Evolutionary conservation across 2,329 filamentous ascomycete genomes (phyloP).

Genomic region (Scedosporium boydii): DNA sequence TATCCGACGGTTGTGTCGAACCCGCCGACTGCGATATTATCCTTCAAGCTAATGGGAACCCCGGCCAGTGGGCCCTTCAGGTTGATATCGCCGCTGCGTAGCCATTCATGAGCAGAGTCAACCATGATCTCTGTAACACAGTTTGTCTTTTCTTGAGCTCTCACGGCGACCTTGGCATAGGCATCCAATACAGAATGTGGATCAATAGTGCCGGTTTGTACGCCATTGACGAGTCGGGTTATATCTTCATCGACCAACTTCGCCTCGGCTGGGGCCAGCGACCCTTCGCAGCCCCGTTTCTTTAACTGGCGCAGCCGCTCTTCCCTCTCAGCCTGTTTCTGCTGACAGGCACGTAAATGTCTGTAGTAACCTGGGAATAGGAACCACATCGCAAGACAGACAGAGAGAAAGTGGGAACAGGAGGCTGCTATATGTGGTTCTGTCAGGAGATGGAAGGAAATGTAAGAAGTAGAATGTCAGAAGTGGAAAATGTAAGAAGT

Average conservation of each 20-base stretch:
- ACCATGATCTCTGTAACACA: conserved; percentile 84
- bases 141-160: conserved; percentile 79
- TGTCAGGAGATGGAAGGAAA: too few relatives aligned
- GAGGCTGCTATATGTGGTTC: too few relatives aligned
- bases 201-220: conserved; percentile 57
- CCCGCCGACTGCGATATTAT: conserved; percentile 67
- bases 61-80: conserved; percentile 75
- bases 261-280: conserved; percentile 56
- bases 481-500: too few relatives aligned
- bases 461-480: too few relatives aligned
- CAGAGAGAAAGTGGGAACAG: too few relatives aligned
- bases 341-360: conserved; percentile 13
- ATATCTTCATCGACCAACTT: conserved; percentile 65
- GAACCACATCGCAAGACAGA: not conserved
- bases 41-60: conserved; percentile 80
- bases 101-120: conserved; percentile 66
- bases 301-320: conserved; percentile 56
- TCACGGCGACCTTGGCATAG: conserved; percentile 78
- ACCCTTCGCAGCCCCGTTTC: conserved; percentile 48
- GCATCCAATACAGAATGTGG: conserved; percentile 69
- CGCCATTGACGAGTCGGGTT: conserved; percentile 64
- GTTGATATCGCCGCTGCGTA: conserved; percentile 49
- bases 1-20: conserved; percentile 80
- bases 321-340: conserved; percentile 70
- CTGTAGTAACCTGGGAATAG: conserved; percentile 2